Conservation (phyloP, 768 basidiomycete species). For the Porpolomopsis calyptriformis region DNA sequence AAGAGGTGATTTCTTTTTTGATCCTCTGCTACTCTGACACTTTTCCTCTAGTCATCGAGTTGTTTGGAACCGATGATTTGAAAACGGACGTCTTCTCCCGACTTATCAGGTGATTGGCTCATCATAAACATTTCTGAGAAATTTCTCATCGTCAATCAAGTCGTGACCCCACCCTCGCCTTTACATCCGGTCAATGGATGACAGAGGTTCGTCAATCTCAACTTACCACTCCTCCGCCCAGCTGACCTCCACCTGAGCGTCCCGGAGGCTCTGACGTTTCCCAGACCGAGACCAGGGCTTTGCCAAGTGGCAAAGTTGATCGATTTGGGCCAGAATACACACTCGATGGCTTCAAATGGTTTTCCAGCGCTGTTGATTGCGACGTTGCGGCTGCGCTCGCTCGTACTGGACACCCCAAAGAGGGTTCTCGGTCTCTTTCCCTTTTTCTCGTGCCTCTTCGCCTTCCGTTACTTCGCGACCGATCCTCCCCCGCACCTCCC, state of each 20-base stretch:
- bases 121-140: neutral
- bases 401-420: conserved; percentile 45
- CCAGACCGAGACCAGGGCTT: conserved; percentile 57
- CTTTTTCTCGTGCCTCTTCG: conserved; percentile 66
- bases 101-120: conserved; percentile 41
- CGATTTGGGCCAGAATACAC: conserved; percentile 41
- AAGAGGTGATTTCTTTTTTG: conserved; percentile 27
- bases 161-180: conserved; percentile 50
- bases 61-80: conserved; percentile 49
- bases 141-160: conserved; percentile 23
- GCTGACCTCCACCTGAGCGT: conserved; percentile 32
- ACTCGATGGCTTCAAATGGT: conserved; percentile 73
- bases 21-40: neutral
- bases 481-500: conserved; percentile 30
- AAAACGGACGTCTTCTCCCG: conserved; percentile 47
- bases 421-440: conserved; percentile 58
- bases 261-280: conserved; percentile 71
- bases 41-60: conserved; percentile 54
- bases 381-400: conserved; percentile 64
- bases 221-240: conserved; percentile 23
- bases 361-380: conserved; percentile 73
- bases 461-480: conserved; percentile 38
- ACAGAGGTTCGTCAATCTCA: conserved; percentile 43
- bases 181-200: conserved; percentile 79
- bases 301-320: conserved; percentile 23